phyloP scores from a whole-genome alignment of 1,284 basidiomycete genomes.

The Phlebopus sp. region DNA sequence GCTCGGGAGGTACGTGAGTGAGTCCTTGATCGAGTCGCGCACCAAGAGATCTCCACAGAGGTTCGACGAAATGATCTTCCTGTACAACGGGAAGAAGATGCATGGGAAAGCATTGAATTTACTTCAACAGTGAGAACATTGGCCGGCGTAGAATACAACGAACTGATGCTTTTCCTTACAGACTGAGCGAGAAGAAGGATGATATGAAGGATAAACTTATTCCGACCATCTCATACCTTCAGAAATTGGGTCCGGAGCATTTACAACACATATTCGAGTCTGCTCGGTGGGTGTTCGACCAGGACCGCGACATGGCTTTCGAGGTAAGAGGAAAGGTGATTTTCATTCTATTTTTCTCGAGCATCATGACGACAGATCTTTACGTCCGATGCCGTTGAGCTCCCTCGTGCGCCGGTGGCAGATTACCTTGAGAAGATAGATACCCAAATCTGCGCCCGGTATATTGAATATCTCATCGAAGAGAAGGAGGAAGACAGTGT shows the following conservation, averaged over 20 bases:
- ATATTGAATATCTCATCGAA: conserved; percentile 85
- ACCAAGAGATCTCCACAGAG: conserved; percentile 52
- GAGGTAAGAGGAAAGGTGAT: conserved; percentile 46
- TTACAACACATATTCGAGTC: conserved; percentile 77
- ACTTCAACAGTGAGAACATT: conserved; percentile 65
- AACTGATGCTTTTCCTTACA: conserved; percentile 30
- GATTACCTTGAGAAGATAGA: conserved; percentile 77
- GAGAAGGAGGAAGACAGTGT: conserved; percentile 68
- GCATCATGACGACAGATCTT: conserved; percentile 66
- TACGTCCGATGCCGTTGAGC: conserved; percentile 88
- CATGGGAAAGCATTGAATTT: conserved; percentile 85
- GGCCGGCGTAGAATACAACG: neutral
- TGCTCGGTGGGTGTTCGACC: conserved; percentile 82
- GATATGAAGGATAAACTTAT: conserved; percentile 78
- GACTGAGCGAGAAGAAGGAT: conserved; percentile 76
- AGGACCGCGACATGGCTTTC: conserved; percentile 70
- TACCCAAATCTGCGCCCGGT: conserved; percentile 66
- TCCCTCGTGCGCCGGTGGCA: conserved; percentile 75
- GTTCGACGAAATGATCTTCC: conserved; percentile 85
- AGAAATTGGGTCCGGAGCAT: conserved; percentile 83
- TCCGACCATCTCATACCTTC: conserved; percentile 88
- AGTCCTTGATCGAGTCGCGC: neutral
- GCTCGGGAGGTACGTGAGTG: conserved; percentile 64
- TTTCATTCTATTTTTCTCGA: neutral
- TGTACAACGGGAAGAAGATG: conserved; percentile 96